These are phyloP conservation scores for Geum urbanum DNA, from an alignment of 306 rosid species.

Conservation along the genomic window DNA sequence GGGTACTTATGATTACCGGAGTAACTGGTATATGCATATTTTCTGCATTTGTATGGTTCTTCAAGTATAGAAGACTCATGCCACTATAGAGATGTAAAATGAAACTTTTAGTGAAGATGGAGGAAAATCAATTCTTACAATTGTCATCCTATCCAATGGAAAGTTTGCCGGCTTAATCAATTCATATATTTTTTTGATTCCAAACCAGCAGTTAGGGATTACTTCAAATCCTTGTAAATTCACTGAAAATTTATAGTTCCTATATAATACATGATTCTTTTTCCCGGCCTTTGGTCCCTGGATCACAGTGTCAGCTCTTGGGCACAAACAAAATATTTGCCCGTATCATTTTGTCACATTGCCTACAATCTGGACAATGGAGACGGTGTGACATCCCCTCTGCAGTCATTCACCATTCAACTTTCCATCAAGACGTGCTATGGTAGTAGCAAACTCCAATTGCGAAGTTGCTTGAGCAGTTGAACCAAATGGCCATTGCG, in stretches of 20 bases:
- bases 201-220: constrained; percentile 1
- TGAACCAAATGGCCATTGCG: too few species aligned
- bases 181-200: constrained; percentile 40
- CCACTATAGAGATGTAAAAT: constrained; percentile 54
- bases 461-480: background rate
- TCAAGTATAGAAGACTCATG: constrained; percentile 93
- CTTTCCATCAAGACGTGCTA: too few species aligned
- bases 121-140: constrained; percentile 1
- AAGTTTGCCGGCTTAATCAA: constrained; percentile 26
- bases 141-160: constrained; percentile 17
- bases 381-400: too few species aligned
- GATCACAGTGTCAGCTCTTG: background rate
- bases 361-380: too few species aligned
- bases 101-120: constrained; percentile 18
- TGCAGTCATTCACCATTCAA: too few species aligned
- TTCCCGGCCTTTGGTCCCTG: background rate
- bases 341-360: too few species aligned
- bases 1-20: constrained; percentile 88
- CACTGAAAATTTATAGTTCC: background rate
- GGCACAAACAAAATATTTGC: too few species aligned
- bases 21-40: constrained; percentile 64
- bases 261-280: background rate
- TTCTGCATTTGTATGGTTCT: constrained; percentile 86
- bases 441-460: background rate
- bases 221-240: background rate